Conservation (phyloP, 2,329 filamentous ascomycete species). For the Tolypocladium capitatum region DNA sequence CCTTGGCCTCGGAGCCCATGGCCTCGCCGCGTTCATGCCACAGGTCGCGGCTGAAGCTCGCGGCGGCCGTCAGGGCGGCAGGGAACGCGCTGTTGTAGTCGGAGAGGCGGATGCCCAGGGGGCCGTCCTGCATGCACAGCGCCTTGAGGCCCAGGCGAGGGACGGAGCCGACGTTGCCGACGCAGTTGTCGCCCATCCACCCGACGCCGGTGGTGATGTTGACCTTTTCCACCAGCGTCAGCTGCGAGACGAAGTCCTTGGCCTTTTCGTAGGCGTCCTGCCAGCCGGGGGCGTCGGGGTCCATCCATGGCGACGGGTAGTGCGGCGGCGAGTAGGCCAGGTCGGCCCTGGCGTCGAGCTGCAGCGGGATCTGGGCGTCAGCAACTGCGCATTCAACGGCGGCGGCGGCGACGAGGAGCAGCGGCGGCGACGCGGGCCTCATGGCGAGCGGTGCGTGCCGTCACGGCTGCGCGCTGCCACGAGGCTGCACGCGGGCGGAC, state of each 20-base stretch:
- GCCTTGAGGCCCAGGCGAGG: constrained; percentile 56
- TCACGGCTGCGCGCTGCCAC: no score
- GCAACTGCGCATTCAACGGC: constrained; percentile 4
- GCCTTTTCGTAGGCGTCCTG: constrained; percentile 63
- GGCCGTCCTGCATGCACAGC: constrained; percentile 80
- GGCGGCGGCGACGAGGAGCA: constrained; percentile 3
- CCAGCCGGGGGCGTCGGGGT: constrained; percentile 60
- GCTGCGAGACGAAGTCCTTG: constrained; percentile 63
- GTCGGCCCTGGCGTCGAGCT: constrained; percentile 7
- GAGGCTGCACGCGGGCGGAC: no score
- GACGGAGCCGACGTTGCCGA: constrained; percentile 61
- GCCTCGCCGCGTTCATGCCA: constrained; percentile 38
- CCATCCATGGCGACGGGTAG: constrained; percentile 83
- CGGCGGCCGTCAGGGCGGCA: constrained; percentile 64
- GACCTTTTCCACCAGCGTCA: constrained; percentile 82
- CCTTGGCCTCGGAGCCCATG: constrained; percentile 50
- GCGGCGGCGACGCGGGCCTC: not conserved
- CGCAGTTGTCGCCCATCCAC: constrained; percentile 52
- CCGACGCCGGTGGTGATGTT: constrained; percentile 76
- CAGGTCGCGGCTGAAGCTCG: constrained; percentile 66
- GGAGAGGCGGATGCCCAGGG: constrained; percentile 61
- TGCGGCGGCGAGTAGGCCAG: constrained; percentile 40
- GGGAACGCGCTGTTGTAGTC: constrained; percentile 77
- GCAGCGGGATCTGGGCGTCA: constrained; percentile 9
- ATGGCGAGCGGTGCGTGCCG: not conserved